Evolutionary conservation across 2,329 filamentous ascomycete genomes (phyloP).

Genomic region (Aspergillus costaricaensis): DNA sequence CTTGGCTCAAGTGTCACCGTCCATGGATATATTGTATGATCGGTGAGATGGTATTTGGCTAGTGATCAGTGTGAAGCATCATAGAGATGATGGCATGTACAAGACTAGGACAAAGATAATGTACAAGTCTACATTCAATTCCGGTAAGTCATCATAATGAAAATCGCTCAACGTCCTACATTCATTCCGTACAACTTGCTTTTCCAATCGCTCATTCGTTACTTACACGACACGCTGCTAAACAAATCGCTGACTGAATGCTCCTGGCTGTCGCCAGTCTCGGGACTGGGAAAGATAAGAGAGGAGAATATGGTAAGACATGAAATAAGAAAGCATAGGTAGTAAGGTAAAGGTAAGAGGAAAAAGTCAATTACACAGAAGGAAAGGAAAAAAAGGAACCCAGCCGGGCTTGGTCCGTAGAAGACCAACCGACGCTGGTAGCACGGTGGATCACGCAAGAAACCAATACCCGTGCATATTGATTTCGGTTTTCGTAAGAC

Average conservation of each 20-base stretch:
- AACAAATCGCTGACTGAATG: constrained; percentile 3
- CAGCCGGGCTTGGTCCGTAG: neutral
- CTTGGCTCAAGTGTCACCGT: no score
- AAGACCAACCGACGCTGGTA: neutral
- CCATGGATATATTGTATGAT: no score
- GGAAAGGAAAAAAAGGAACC: neutral
- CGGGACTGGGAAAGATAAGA: neutral
- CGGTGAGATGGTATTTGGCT: no score
- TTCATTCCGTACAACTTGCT: neutral
- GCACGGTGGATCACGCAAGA: neutral
- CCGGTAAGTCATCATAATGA: no score
- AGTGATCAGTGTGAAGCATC: no score
- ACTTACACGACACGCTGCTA: constrained; percentile 6
- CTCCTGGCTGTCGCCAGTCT: neutral
- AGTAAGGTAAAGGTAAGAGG: neutral
- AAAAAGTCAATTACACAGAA: constrained; percentile 8
- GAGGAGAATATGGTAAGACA: constrained; percentile 3
- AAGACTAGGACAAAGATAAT: no score
- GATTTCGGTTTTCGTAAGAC: constrained; percentile 4
- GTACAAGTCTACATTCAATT: no score
- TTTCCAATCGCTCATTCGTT: constrained; percentile 5
- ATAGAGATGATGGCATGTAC: no score
- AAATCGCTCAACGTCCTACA: neutral
- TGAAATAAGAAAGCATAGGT: constrained; percentile 3
- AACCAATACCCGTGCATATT: constrained; percentile 6